These are phyloP conservation scores for Gloeopeniophorella convolvens DNA, from an alignment of 768 basidiomycete genomes.

Conservation along the genomic window DNA sequence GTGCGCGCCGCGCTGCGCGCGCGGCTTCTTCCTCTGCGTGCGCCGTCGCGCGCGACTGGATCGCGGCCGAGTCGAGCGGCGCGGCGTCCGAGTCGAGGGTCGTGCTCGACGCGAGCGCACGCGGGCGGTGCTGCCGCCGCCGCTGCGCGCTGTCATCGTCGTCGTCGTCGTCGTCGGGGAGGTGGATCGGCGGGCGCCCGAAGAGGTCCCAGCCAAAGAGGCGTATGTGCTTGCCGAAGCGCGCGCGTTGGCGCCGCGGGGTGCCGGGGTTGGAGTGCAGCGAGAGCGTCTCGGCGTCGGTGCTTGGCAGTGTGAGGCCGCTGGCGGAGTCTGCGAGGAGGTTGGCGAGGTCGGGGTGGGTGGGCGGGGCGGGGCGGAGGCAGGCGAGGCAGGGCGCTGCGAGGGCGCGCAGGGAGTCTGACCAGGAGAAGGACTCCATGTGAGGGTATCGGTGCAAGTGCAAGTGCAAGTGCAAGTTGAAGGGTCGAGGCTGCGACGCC, in stretches of 20 bases:
- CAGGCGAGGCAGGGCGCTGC: conserved; percentile 57
- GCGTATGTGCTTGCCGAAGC: conserved; percentile 37
- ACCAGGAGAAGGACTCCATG: conserved; percentile 53
- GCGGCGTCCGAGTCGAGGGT: conserved; percentile 70
- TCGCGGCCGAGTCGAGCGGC: conserved; percentile 50
- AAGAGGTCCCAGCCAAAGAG: conserved; percentile 66
- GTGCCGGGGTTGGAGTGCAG: conserved; percentile 56
- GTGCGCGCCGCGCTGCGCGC: conserved; percentile 44
- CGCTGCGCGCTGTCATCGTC: conserved; percentile 18
- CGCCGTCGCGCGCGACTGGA: conserved; percentile 36
- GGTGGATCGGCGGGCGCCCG: conserved; percentile 53
- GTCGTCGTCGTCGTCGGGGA: conserved; percentile 51
- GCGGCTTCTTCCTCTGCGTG: conserved; percentile 26
- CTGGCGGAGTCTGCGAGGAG: conserved; percentile 39
- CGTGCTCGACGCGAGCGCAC: conserved; percentile 29
- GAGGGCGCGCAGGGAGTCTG: conserved; percentile 52
- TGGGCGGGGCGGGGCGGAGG: conserved; percentile 30
- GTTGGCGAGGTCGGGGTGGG: conserved; percentile 39
- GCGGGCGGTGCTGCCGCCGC: background rate
- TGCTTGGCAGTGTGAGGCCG: conserved; percentile 40
- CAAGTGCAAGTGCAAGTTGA: too few species aligned
- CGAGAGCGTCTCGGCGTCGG: conserved; percentile 56
- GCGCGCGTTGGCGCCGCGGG: conserved; percentile 19
- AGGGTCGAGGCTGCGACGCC: too few species aligned
- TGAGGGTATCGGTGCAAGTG: too few species aligned